Evolutionary conservation across 495 filamentous ascomycete species (phyloP), one percentile per base, ranked within the genome.

Genomic region (Halenospora varia): DNA sequence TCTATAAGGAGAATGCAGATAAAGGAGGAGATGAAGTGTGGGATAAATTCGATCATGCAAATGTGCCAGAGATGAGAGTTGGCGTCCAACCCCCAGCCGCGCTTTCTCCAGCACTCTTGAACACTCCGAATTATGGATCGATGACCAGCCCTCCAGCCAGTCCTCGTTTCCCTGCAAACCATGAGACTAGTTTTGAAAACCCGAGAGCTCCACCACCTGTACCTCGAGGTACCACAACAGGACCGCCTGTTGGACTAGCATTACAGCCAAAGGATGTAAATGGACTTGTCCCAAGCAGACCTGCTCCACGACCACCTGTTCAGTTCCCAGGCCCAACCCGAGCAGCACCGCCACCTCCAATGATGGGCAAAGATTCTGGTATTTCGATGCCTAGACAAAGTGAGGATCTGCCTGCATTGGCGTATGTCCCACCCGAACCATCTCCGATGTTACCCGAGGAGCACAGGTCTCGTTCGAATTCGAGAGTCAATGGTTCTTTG

Each of bases 161-260:
- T 69, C 95, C 94, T 48, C 83, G 93, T 64, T 97, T 97, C 71
- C 94, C 95, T 19, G 83, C 87, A 59, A 92, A 91, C 71, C 85
- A 91, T 70, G 88, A 92, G 74, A 86, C 86, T 53, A 97, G 92
- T 75, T 98, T 98, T 69, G 94, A 98, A 73, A 97, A 97, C 62
- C 94, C 94, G 44, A 84, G 94, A 56, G 88, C 93, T 9, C 89
- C 94, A 15, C 94, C 94, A 56, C 94, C 94, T 2, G 87, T 97
- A 51, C 94, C 94, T 56, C 76, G 83, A 76, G 69, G 62, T 71
- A 56, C 72, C 72, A 3, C 70, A 62, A 40, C 70, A 18, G 47
- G 47, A 19, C 23, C 47, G 9, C 25, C 41, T 41, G 10, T 50
- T 24, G 57, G 26, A 23, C 11, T 59, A 25, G 57, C 69, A 17